Base-by-base conservation (phyloP, 2,329 filamentous ascomycete species). In the Gnomoniopsis sp. region DNA sequence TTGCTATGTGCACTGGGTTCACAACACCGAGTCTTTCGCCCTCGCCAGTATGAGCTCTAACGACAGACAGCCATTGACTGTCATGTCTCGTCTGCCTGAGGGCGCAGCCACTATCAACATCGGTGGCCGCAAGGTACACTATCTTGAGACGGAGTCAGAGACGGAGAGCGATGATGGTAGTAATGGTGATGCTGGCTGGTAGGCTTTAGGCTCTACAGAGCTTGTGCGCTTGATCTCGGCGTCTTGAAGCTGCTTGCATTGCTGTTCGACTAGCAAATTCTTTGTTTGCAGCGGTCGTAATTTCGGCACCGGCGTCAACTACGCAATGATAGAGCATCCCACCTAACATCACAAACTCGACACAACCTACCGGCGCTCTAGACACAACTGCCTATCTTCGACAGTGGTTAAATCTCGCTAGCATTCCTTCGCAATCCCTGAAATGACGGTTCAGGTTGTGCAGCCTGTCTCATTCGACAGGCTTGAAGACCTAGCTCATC, bases 1-100 rank as follows among this genome's bases (percentile, higher is more conserved):
- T 1, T 86, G 91, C 64, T 91, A 89, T 69, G 83, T 99, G 53
- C 93, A 93, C 73, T 99, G 96, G 76, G 93, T 89, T 1, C 95
- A 99, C 78, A 99, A 98, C 69, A 99, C 95, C 0, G 93, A 98
- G 71, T 87, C 84, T 1, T 88, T 89, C 77, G 92, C 93, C 6
- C 76, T 99, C 55, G 91, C 92, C 1, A 96, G 91, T 3, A 96
- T 98, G 90, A 85, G 88, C 41, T 89, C 88, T 1, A 82, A 85
- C 26, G 93, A 98, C 64, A 79, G 77, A 49, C 84, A 84, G 55
- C 91, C 95, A 0, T 77, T 85, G 36, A 95, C 89, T 65, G 89
- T 93, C 59, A 97, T 99, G 92, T 96, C 92, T 62, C 88, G 95
- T 53, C 87, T 84, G 49, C 70, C 73, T 3, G 72, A 79, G 48